Conservation (phyloP, 2,329 filamentous ascomycete genomes). For the Lasiodiplodia theobromae region DNA sequence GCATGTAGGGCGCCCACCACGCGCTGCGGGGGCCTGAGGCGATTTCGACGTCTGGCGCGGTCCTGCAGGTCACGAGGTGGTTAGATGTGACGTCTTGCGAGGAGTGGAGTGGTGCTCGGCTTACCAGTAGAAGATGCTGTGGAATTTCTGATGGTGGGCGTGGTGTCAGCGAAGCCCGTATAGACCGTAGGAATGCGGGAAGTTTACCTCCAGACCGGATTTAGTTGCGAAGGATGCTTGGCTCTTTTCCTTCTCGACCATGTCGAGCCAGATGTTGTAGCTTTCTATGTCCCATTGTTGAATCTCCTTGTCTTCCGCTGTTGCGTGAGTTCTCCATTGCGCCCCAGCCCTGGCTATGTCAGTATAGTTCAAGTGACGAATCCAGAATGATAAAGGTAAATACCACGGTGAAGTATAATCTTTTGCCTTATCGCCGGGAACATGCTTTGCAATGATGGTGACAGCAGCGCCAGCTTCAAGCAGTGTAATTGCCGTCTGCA, state of each 20-base stretch:
- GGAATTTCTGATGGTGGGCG: slow-evolving; percentile 29
- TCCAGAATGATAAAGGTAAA: not conserved
- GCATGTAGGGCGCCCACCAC: slow-evolving; percentile 51
- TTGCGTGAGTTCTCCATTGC: slow-evolving; percentile 56
- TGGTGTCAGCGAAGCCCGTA: not conserved
- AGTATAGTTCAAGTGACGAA: not conserved
- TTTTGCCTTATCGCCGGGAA: slow-evolving; percentile 51
- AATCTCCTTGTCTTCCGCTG: slow-evolving; percentile 38
- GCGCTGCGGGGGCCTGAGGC: slow-evolving; percentile 34
- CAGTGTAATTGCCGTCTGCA: slow-evolving; percentile 54
- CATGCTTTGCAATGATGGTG: slow-evolving; percentile 52
- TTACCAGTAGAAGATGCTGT: slow-evolving; percentile 29
- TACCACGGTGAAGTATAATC: slow-evolving; percentile 56
- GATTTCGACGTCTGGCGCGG: slow-evolving; percentile 29
- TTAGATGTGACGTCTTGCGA: not conserved
- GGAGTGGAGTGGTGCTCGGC: not conserved
- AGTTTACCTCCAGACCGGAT: slow-evolving; percentile 35
- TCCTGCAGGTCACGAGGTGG: slow-evolving; percentile 34
- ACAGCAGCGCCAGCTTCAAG: slow-evolving; percentile 51
- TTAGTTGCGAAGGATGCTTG: slow-evolving; percentile 34
- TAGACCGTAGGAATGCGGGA: no score
- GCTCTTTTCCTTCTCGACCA: slow-evolving; percentile 38
- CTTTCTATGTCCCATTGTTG: slow-evolving; percentile 53
- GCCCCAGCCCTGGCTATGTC: slow-evolving; percentile 52
- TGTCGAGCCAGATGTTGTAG: slow-evolving; percentile 49